Evolutionary conservation across 1,139 yeast genomes (phyloP).

Genomic region (Geotrichum macrosporum): DNA sequence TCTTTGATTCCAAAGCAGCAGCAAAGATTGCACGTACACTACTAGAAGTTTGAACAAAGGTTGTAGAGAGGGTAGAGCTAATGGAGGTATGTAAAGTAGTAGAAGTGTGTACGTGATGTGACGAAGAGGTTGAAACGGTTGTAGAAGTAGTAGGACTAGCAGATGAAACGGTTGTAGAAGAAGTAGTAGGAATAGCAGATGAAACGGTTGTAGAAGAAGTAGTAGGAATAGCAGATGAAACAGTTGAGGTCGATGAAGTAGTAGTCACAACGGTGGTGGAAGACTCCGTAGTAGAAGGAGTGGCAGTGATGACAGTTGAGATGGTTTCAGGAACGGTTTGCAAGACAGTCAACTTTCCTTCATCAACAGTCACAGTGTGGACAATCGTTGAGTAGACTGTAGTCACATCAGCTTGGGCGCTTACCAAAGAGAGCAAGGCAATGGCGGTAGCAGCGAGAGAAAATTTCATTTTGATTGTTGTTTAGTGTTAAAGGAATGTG

Average conservation of each 20-base stretch:
- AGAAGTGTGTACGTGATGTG: too few relatives aligned
- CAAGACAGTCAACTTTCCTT: slow-evolving; percentile 1
- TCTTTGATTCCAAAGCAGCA: not conserved
- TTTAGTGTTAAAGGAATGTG: too few relatives aligned
- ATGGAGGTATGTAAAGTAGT: too few relatives aligned
- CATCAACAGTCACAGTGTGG: slow-evolving; percentile 9
- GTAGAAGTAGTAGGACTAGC: not conserved
- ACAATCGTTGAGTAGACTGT: slow-evolving; percentile 13
- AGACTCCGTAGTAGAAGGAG: not conserved
- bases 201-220: not conserved
- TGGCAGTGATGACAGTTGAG: slow-evolving; percentile 1
- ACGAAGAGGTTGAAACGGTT: not conserved
- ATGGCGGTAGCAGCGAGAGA: too few relatives aligned
- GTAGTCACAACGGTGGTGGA: too few relatives aligned
- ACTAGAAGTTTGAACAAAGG: not conserved
- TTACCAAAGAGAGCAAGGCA: too few relatives aligned
- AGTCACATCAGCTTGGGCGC: too few relatives aligned
- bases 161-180: not conserved
- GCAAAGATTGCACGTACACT: not conserved
- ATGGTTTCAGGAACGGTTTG: slow-evolving; percentile 6
- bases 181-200: not conserved
- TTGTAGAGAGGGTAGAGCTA: not conserved
- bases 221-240: not conserved
- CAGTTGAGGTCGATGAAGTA: not conserved
- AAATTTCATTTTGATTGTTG: too few relatives aligned